Evolutionary conservation across 306 rosid species (phyloP), one percentile per base, ranked within the genome.

Genomic region (Boehmeria nivea): DNA sequence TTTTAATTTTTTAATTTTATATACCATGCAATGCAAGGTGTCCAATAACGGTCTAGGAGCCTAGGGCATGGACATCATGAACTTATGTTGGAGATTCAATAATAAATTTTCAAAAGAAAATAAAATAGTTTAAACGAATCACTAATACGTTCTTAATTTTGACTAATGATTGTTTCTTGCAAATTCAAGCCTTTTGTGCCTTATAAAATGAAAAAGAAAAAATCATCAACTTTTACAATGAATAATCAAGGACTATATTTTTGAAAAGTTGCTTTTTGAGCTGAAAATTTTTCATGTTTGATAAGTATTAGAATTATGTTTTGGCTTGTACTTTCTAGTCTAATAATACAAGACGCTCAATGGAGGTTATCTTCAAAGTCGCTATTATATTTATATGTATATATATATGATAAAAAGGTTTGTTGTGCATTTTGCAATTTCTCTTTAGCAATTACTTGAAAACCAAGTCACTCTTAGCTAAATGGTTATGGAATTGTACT

Each of bases 101-200:
- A 2, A 25, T 16, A 51, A 17, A 3, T 51, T 18, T 34, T 19
- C 11, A 19, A 21, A 21, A 37, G 13, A 13, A 8, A 20, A n/a
- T n/a, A 33, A 54, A 28, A 18, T 4, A 18, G 13, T 19, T 2
- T 8, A n/a, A 16, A 12, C 34, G 12, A 31, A 53, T n/a, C 43
- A 28, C 21, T 15, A 33, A 11, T 20, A 9, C 19, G 18, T 12
- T 36, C 46, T 37, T 36, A 34, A 14, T 18, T 54, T 55, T 55
- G 60, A 55, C 60, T 13, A 21, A 55, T 37, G 15, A 55, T 38
- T 37, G 5, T 33, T 14, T 55, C 44, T 55, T 21, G 60, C 19
- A 55, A 55, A 19, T 12, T 54, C 23, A 36, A 19, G 25, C 60
- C 15, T n/a, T 31, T 31, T 31, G 36, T 31, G 36, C 8, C 36